Percentiles rank a stretch among this genome's conserved stretches.
Conservation (phyloP, 2,329 filamentous ascomycete genomes). For the Pyricularia sp. region DNA sequence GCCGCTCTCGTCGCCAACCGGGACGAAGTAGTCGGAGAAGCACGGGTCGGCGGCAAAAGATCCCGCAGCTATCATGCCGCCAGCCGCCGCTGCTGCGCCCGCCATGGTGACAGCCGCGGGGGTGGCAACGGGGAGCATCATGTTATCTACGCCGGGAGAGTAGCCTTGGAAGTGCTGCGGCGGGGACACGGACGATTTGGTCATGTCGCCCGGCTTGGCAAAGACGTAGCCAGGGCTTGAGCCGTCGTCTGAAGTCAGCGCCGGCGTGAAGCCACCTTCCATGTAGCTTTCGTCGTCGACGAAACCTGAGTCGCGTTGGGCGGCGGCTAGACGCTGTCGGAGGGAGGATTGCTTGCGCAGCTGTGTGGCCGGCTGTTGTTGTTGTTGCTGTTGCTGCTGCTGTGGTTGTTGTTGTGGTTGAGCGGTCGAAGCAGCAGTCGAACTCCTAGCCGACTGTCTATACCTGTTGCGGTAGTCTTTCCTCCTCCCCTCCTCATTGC, state of each 20-base stretch:
- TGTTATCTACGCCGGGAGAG: background rate
- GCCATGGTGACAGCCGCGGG: background rate
- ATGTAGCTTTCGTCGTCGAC: slow-evolving; percentile 5
- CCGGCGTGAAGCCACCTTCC: background rate
- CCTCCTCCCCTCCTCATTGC: slow-evolving; percentile 7
- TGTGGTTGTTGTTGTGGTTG: slow-evolving; percentile 1
- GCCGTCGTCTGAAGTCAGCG: slow-evolving; percentile 1
- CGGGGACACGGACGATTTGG: background rate
- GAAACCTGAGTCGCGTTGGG: slow-evolving; percentile 5
- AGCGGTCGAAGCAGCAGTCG: background rate
- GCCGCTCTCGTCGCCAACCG: background rate
- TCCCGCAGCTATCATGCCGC: background rate
- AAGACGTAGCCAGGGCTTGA: background rate
- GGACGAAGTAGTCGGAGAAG: background rate
- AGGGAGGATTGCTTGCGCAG: slow-evolving; percentile 6
- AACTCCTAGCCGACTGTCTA: background rate
- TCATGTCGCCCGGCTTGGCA: background rate
- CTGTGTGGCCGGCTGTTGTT: background rate
- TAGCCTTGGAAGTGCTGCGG: background rate
- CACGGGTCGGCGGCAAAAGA: background rate
- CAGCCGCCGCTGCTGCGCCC: background rate
- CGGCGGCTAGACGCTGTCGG: background rate
- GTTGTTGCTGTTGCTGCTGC: background rate
- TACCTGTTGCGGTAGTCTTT: slow-evolving; percentile 8
- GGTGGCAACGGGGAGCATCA: background rate